Base-by-base conservation (phyloP, 371 early-diverging fungal species). In the Mucor plumbeus region DNA sequence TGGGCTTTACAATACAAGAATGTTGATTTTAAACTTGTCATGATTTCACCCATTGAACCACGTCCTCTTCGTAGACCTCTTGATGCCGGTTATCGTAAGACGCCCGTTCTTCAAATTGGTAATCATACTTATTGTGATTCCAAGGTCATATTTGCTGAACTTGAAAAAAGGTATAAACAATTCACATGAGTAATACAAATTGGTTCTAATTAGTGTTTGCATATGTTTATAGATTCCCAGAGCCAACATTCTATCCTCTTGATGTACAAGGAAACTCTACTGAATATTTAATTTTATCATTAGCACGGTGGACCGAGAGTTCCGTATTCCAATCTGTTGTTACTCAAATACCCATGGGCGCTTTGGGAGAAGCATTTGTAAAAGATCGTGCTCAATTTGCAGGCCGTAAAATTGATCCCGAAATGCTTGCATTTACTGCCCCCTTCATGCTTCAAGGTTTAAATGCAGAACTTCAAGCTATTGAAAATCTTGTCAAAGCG, bases 81-180 rank as follows among this genome's bases (percentile, higher is more conserved):
- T 58, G 75, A 85, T 50, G 82, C 80, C 59, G 86, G 87, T 6
- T 87, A 84, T 63, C 73, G 87, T 15, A 82, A 85, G 14, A 85
- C 88, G 8, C 89, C 89, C 1, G 75, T 88, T 11, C 79, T 88
- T 56, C 87, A 87, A 65, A 87, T 88, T 33, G 87, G 87, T n/a
- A 79, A 79, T 47, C 81, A 87, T 61, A 72, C 87, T 4, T 88
- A 69, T 39, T 83, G 86, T 33, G 86, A 88, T 40, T 79, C 84
- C 1, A 78, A 73, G 33, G 26, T 69, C 34, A 87, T 85, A 34
- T 39, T 87, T 53, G 76, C 75, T 38, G 87, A 85, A 65, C 73
- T 88, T 3, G 88, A 86, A 66, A 65, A 67, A 39, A 78, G 85
- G 75, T 84, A 33, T n/a, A 15, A 55, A 44, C 17, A 44, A n/a